Evolutionary conservation across 2,329 filamentous ascomycete species (phyloP).

Genomic region (Trichoderma afroharzianum): DNA sequence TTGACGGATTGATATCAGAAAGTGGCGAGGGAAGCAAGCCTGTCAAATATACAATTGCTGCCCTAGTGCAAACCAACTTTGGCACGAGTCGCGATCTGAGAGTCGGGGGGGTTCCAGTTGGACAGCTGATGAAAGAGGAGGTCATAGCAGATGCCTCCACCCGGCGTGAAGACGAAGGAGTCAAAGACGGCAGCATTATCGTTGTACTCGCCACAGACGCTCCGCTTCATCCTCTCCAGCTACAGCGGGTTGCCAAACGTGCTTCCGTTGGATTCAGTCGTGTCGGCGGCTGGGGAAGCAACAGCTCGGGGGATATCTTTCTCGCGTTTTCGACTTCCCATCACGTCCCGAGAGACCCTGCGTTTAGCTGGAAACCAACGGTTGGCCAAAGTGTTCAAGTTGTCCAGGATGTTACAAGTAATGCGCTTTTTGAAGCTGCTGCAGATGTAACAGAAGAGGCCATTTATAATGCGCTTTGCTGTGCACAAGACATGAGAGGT

Average conservation of each 20-base stretch:
- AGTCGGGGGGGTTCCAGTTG: conserved; percentile 55
- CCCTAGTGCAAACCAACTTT: conserved; percentile 60
- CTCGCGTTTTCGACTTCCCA: conserved; percentile 59
- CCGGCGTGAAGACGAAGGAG: conserved; percentile 37
- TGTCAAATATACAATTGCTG: conserved; percentile 51
- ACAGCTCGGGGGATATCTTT: conserved; percentile 59
- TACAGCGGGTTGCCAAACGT: conserved; percentile 52
- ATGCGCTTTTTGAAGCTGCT: conserved; percentile 58
- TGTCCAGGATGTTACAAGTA: conserved; percentile 57
- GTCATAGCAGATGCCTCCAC: conserved; percentile 33
- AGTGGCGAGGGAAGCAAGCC: conserved; percentile 27
- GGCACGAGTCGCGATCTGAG: conserved; percentile 51
- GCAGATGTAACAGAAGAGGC: conserved; percentile 63
- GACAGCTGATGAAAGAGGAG: conserved; percentile 42
- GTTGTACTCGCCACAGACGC: conserved; percentile 58
- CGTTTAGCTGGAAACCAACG: conserved; percentile 39
- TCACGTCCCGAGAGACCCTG: conserved; percentile 32
- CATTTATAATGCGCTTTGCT: conserved; percentile 61
- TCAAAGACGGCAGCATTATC: conserved; percentile 59
- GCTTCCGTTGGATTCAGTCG: conserved; percentile 54
- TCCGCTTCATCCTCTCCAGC: conserved; percentile 52
- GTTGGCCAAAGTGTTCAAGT: conserved; percentile 28
- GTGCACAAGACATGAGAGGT: conserved; percentile 57
- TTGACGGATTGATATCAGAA: conserved; percentile 32
- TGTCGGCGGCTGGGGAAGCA: conserved; percentile 55